Conservation (phyloP, 257 asterid species). For the Solanum chiquidenum region DNA sequence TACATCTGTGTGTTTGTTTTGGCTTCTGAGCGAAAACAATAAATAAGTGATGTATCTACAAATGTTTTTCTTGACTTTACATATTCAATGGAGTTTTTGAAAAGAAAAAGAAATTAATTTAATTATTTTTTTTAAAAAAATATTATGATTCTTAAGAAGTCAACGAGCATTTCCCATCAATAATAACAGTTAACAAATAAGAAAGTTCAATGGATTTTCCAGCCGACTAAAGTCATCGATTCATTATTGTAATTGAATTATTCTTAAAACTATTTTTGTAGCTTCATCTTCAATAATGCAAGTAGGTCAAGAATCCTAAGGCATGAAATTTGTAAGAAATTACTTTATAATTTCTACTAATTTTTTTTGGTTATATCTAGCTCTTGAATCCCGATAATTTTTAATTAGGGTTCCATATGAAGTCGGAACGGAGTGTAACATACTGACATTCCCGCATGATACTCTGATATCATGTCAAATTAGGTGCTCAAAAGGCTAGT, state of each 20-base stretch:
- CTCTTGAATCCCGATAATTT: background rate
- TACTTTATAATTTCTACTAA: background rate
- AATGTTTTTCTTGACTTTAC: background rate
- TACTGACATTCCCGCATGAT: too few relatives aligned
- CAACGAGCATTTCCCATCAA: background rate
- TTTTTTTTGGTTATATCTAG: background rate
- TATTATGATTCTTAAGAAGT: background rate
- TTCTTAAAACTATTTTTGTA: background rate
- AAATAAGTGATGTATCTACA: background rate
- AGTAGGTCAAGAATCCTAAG: background rate
- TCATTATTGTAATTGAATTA: background rate
- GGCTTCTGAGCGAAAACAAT: background rate
- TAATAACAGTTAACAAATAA: background rate
- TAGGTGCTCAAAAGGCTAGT: accelerated
- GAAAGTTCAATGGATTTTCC: background rate
- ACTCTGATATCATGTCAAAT: background rate
- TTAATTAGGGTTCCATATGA: too few relatives aligned
- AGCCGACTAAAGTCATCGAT: background rate
- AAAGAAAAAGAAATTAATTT: background rate
- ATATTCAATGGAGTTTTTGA: background rate
- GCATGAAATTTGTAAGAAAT: background rate
- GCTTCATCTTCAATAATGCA: background rate
- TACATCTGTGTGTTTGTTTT: background rate
- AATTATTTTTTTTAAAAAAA: background rate
- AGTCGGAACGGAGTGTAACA: too few relatives aligned